These are phyloP conservation scores for Aurinia saxatilis DNA, from an alignment of 345 rosid species.

Conservation along the genomic window DNA sequence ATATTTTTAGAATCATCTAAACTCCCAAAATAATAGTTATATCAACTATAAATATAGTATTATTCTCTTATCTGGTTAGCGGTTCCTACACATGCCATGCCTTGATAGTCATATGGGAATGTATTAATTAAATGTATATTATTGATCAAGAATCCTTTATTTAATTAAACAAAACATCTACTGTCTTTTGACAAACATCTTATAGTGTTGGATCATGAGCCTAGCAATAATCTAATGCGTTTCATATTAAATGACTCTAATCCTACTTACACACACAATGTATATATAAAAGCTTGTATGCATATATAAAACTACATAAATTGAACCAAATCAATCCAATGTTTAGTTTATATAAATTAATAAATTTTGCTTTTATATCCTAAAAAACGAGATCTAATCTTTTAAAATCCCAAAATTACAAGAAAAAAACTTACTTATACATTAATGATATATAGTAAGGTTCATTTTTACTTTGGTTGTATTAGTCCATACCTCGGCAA, in stretches of 20 bases:
- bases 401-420: too few relatives aligned
- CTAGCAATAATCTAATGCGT: slow-evolving; percentile 18
- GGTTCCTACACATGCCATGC: slow-evolving; percentile 17
- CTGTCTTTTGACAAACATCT: slow-evolving; percentile 31
- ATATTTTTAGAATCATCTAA: not conserved
- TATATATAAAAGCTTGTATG: not conserved
- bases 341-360: too few relatives aligned
- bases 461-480: too few relatives aligned
- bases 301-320: not conserved
- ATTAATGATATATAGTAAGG: too few relatives aligned
- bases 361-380: too few relatives aligned
- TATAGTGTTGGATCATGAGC: slow-evolving; percentile 43
- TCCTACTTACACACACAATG: not conserved
- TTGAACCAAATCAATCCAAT: not conserved
- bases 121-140: slow-evolving; percentile 12
- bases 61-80: not conserved
- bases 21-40: not conserved
- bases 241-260: not conserved
- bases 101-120: slow-evolving; percentile 20
- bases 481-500: slow-evolving; percentile 33
- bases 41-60: not conserved
- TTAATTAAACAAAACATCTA: slow-evolving; percentile 17
- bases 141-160: slow-evolving; percentile 11
- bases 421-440: too few relatives aligned
- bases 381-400: too few relatives aligned